Evolutionary conservation across 129 eudicot species (phyloP).

Genomic region (Logfia minima): DNA sequence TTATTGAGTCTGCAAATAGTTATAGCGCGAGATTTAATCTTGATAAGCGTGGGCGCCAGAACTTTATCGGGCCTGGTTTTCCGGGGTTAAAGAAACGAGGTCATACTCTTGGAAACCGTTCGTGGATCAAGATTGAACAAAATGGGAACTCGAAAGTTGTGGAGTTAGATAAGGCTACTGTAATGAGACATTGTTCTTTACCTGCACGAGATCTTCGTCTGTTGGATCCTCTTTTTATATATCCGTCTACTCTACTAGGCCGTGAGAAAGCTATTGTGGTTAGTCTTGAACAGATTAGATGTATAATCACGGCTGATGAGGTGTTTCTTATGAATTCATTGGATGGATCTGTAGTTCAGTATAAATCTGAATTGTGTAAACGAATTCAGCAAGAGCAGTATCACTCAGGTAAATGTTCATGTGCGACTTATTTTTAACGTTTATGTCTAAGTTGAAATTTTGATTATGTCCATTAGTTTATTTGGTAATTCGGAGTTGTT

Average conservation of each 20-base stretch:
- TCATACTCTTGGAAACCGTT: conserved; percentile 75
- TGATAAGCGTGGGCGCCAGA: conserved; percentile 42
- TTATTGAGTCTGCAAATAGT: conserved; percentile 40
- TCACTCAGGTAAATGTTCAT: conserved; percentile 57
- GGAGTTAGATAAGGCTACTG: conserved; percentile 80
- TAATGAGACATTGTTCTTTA: conserved; percentile 86
- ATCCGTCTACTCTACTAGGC: conserved; percentile 88
- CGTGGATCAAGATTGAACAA: conserved; percentile 88
- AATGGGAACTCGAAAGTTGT: conserved; percentile 71
- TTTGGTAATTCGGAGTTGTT: not conserved
- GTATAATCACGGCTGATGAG: conserved; percentile 96
- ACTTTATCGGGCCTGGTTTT: conserved; percentile 49
- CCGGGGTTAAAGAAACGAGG: conserved; percentile 84
- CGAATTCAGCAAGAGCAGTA: conserved; percentile 76
- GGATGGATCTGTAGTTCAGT: conserved; percentile 81
- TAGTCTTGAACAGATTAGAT: conserved; percentile 90
- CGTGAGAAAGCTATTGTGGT: conserved; percentile 97
- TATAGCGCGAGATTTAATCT: conserved; percentile 40
- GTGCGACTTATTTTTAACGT: not conserved
- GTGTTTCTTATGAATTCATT: conserved; percentile 86
- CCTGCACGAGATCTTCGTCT: conserved; percentile 98
- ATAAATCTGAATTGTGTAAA: conserved; percentile 71
- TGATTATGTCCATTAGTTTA: not conserved
- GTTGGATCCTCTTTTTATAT: conserved; percentile 89
- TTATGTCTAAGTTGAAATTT: not conserved